Percentiles rank a stretch among this genome's conserved stretches.
Evolutionary conservation across 2,329 filamentous ascomycete species (phyloP).

Genomic region (Fusarium begoniae): DNA sequence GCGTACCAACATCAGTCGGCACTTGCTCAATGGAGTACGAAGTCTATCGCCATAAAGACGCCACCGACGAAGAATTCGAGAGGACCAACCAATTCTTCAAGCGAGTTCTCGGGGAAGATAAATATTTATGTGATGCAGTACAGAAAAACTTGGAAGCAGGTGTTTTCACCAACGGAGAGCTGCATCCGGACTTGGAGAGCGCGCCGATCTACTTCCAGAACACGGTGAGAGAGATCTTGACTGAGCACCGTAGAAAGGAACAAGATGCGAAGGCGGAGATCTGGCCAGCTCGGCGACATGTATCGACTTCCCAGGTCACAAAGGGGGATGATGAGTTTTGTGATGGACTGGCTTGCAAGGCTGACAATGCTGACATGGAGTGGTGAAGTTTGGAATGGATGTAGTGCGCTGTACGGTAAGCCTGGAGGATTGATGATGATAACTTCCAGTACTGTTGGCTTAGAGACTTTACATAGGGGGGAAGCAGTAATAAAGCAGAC

Average conservation of each 20-base stretch:
- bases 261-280: not conserved
- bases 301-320: not conserved
- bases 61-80: slow-evolving; percentile 64
- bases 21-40: slow-evolving; percentile 45
- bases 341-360: not conserved
- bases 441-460: not conserved
- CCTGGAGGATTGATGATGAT: not conserved
- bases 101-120: slow-evolving; percentile 67
- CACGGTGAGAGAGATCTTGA: not conserved
- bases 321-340: not conserved
- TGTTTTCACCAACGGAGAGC: slow-evolving; percentile 49
- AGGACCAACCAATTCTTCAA: slow-evolving; percentile 67
- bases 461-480: not conserved
- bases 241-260: not conserved
- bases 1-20: slow-evolving; percentile 20
- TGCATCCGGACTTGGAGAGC: slow-evolving; percentile 4
- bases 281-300: not conserved
- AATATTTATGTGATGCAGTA: slow-evolving; percentile 65
- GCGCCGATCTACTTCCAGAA: not conserved
- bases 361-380: not conserved
- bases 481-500: accelerated
- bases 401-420: too few species aligned
- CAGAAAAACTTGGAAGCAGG: slow-evolving; percentile 69
- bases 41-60: slow-evolving; percentile 67
- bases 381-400: not conserved